A percentile compares a stretch with the other conserved stretches of the same genome.
phyloP scores from a whole-genome alignment of 495 filamentous ascomycete species.

The Neurospora sp. region DNA sequence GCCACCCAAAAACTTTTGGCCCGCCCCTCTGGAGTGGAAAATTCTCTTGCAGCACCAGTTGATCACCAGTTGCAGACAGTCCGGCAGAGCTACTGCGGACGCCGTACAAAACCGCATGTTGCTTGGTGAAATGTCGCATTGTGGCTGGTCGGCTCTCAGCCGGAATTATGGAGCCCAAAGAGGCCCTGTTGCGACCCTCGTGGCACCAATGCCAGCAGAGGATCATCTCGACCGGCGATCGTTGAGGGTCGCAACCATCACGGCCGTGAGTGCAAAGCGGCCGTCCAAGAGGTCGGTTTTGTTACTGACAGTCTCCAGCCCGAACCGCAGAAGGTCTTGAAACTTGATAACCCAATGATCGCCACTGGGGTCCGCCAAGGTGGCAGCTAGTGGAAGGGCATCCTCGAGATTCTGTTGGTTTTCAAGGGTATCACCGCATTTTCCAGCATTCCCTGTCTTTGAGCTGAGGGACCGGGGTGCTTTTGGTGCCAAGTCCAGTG shows the following conservation, averaged over 20 bases:
- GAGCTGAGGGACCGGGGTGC: neutral
- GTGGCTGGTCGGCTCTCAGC: neutral
- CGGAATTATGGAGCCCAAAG: neutral
- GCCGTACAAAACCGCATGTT: neutral
- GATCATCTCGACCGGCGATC: neutral
- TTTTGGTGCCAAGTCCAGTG: neutral
- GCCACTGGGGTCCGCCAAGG: neutral
- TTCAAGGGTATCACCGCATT: neutral
- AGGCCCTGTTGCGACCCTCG: neutral
- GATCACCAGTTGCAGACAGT: neutral
- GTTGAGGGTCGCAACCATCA: neutral
- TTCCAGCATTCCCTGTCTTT: neutral
- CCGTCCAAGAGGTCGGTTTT: neutral
- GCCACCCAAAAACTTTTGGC: neutral
- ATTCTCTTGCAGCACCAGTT: neutral
- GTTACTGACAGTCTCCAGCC: neutral
- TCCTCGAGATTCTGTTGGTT: neutral
- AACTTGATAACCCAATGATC: neutral
- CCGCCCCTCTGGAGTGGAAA: neutral
- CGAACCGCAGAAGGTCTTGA: neutral
- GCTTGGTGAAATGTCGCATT: neutral
- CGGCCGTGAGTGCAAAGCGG: neutral
- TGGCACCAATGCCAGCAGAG: neutral
- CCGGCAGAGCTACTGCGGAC: neutral
- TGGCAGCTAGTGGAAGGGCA: neutral